phyloP scores from a whole-genome alignment of 2,329 filamentous ascomycete genomes.

The Leptographium procerum region DNA sequence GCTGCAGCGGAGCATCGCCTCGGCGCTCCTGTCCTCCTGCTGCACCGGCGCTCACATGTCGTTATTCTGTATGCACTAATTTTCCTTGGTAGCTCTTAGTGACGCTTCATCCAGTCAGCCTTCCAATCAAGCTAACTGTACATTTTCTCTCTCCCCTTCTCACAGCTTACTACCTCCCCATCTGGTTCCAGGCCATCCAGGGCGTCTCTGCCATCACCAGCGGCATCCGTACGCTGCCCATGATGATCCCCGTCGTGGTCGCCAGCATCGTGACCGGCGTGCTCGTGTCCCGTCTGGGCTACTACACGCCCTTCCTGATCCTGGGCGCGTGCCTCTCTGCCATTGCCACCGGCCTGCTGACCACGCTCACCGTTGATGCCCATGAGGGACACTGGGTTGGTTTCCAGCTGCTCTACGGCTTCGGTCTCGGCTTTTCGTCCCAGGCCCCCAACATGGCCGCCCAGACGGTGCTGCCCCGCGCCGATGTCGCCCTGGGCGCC shows the following conservation, averaged over 20 bases:
- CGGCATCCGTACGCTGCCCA: slow-evolving; percentile 28
- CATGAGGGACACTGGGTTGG: slow-evolving; percentile 19
- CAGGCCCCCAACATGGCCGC: slow-evolving; percentile 34
- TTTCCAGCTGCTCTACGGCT: slow-evolving; percentile 31
- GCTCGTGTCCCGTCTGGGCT: slow-evolving; percentile 24
- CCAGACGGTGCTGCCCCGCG: slow-evolving; percentile 36
- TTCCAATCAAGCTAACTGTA: too few relatives aligned
- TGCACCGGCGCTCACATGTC: too few relatives aligned
- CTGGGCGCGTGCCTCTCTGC: slow-evolving; percentile 11
- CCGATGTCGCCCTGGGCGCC: slow-evolving; percentile 28
- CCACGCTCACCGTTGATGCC: slow-evolving; percentile 32
- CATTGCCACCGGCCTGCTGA: slow-evolving; percentile 33
- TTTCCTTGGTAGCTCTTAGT: neutral
- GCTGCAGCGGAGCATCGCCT: too few relatives aligned
- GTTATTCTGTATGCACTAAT: neutral
- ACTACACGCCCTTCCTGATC: slow-evolving; percentile 15
- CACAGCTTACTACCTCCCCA: slow-evolving; percentile 12
- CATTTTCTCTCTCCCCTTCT: too few relatives aligned
- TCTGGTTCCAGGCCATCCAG: slow-evolving; percentile 35
- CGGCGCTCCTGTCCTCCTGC: too few relatives aligned
- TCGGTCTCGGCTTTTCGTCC: slow-evolving; percentile 30
- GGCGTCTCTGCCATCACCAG: slow-evolving; percentile 25
- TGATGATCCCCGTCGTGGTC: slow-evolving; percentile 25
- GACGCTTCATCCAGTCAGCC: slow-evolving; percentile 16
- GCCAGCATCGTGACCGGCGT: slow-evolving; percentile 25